Conservation (phyloP, 2,329 filamentous ascomycete species). For the Sporothrix protearum region DNA sequence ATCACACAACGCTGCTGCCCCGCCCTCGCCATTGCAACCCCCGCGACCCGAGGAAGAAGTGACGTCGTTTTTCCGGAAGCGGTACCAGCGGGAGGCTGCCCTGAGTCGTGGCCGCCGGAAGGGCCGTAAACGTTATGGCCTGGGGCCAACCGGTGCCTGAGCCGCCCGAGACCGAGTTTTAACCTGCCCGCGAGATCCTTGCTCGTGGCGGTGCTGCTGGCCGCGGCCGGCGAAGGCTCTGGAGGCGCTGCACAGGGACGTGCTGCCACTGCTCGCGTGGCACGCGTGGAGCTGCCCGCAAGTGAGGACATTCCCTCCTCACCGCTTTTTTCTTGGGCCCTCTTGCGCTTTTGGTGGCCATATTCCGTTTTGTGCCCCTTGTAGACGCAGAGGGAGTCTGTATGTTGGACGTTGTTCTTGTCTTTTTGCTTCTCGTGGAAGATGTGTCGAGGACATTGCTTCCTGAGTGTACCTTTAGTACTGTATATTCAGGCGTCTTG, state of each 20-base stretch:
- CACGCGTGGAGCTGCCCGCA: not conserved
- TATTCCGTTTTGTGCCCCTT: not conserved
- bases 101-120: conserved; percentile 68
- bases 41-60: conserved; percentile 58
- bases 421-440: not conserved
- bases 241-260: not conserved
- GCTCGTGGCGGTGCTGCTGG: conserved; percentile 38
- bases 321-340: not conserved
- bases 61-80: conserved; percentile 81
- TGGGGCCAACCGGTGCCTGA: conserved; percentile 83
- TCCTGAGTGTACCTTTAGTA: not conserved
- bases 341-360: not conserved
- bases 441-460: not conserved
- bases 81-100: conserved; percentile 73
- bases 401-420: not conserved
- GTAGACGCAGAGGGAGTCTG: not conserved
- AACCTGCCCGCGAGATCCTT: conserved; percentile 63
- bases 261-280: not conserved
- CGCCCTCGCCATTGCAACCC: conserved; percentile 33
- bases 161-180: conserved; percentile 65
- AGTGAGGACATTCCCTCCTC: not conserved
- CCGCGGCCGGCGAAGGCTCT: conserved; percentile 34
- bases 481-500: conserved; percentile 10
- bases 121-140: conserved; percentile 67
- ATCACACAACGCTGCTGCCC: conserved; percentile 14